Evolutionary conservation across 306 rosid species (phyloP).

Genomic region (Glycyrrhiza uralensis): DNA sequence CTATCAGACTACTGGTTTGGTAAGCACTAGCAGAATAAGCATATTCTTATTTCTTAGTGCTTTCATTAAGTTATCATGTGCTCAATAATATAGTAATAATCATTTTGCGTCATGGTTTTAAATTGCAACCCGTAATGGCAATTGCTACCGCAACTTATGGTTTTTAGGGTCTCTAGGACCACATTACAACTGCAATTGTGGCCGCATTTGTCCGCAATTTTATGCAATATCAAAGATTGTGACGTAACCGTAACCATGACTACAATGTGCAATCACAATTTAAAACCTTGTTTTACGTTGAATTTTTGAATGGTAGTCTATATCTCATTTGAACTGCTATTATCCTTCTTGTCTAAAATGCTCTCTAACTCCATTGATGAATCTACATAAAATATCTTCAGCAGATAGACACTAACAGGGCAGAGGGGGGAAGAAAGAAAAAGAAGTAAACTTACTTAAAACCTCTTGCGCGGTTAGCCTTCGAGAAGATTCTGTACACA

Average conservation of each 20-base stretch:
- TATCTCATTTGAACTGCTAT: background rate
- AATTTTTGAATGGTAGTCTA: no score
- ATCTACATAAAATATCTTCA: background rate
- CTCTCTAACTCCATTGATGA: background rate
- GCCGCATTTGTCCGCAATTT: no score
- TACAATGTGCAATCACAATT: no score
- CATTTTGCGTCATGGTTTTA: background rate
- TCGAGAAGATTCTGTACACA: conserved; percentile 60
- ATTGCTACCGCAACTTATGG: no score
- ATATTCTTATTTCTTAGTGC: conserved; percentile 1
- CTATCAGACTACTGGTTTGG: background rate
- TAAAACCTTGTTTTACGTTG: no score
- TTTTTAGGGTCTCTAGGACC: no score
- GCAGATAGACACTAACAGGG: background rate
- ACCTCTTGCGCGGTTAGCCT: conserved; percentile 79
- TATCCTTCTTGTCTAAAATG: background rate
- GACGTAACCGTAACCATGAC: no score
- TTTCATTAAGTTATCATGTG: background rate
- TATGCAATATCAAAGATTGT: no score
- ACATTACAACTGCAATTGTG: no score
- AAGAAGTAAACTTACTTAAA: conserved; percentile 46
- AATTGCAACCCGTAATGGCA: no score
- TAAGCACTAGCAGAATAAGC: background rate
- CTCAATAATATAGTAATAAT: background rate
- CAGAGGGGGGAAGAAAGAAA: background rate